Base-by-base conservation (phyloP, 2,329 filamentous ascomycete genomes). In the Torrubiella hemipterigena region DNA sequence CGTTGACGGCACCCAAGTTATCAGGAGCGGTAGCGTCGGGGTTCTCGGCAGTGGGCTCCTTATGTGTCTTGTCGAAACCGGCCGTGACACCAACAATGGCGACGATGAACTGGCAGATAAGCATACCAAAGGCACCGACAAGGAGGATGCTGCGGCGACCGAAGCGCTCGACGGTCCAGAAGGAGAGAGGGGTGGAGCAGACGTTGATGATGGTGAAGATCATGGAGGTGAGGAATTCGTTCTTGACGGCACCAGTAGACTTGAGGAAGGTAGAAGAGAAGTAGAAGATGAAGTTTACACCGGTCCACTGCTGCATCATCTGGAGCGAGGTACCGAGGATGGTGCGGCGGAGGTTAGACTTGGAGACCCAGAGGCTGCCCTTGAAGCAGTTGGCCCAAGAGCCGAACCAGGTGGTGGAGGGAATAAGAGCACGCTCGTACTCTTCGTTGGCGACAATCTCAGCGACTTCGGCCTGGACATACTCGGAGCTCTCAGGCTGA, bases 231-330 rank as follows among this genome's bases (percentile, higher is more conserved):
- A 93, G 56, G 71, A 93, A 93, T 26, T 73, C 67, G 65, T 93
- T 79, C 38, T 52, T 44, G 47, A 93, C 84, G 46, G 81, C 80
- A 43, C 79, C 79, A 18, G 81, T 77, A 16, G 77, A 75, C 58
- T 81, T 59, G 62, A 93, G 81, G 74, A 93, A 93, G 37, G 81
- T 74, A 20, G 82, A 86, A 21, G 81, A 84, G 63, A 78, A 84
- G 63, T 84, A 82, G 66, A 87, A 91, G 67, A 91, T 83, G 60
- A 89, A 93, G 69, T 93, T 93, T 60, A 93, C 81, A 65, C 85
- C 83, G 17, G 82, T 87, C 73, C 66, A 73, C 58, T 82, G 78
- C 58, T 83, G 79, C 77, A 83, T 82, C 78, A 83, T 83, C 64
- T 84, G 79, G 20, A 83, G 64, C 17, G 76, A 77, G 27, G 73